These are phyloP conservation scores for Yamadazyma olivae DNA, from an alignment of 805 yeast genomes.

Conservation along the genomic window DNA sequence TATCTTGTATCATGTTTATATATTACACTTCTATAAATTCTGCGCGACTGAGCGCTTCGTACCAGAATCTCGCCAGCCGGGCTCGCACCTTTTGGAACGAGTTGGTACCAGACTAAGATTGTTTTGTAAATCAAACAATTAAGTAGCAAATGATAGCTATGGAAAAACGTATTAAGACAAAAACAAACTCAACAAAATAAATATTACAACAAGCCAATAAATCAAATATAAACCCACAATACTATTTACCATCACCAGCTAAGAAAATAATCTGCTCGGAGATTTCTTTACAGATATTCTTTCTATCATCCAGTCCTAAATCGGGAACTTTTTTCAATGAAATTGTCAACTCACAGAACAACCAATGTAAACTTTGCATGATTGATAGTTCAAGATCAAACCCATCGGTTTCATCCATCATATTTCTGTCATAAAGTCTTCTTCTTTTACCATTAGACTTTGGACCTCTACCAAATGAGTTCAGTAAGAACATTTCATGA, in stretches of 20 bases:
- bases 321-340: conserved; percentile 20
- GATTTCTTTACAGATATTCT: conserved; percentile 22
- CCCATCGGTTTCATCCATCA: conserved; percentile 21
- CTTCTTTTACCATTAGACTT: conserved; percentile 15
- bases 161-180: no score
- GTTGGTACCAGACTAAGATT: no score
- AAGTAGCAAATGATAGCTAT: no score
- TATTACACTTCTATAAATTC: no score
- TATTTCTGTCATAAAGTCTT: conserved; percentile 24
- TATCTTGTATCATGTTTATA: conserved; percentile 10
- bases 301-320: conserved; percentile 17
- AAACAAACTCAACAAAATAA: not conserved
- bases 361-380: conserved; percentile 25
- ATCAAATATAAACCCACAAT: not conserved
- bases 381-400: conserved; percentile 27
- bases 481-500: conserved; percentile 22
- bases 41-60: no score
- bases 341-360: conserved; percentile 24
- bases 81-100: no score
- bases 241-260: conserved; percentile 1
- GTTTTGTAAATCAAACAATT: no score
- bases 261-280: conserved; percentile 23
- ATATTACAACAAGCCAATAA: not conserved
- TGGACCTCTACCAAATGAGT: conserved; percentile 27
- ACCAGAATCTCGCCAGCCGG: no score